Evolutionary conservation across 2,329 filamentous ascomycete genomes (phyloP).

Genomic region (Aspergillus sp.): DNA sequence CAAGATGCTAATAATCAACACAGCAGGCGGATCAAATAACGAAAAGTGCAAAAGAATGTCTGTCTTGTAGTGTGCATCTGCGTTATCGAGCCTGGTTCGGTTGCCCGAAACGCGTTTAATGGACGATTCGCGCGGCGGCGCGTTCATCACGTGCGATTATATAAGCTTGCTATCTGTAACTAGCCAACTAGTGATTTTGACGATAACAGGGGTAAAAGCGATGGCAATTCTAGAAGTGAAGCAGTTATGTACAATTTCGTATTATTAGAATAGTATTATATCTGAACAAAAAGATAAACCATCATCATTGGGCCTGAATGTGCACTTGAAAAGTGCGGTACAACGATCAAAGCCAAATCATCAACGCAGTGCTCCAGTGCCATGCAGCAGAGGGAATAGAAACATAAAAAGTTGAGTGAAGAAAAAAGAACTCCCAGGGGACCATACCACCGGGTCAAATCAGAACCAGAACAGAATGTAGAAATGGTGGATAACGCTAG

Average conservation of each 20-base stretch:
- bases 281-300: neutral
- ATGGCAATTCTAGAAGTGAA: too few species aligned
- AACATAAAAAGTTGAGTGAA: neutral
- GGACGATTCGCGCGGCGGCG: neutral
- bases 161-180: neutral
- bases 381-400: neutral
- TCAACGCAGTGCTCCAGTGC: neutral
- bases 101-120: neutral
- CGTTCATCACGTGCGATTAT: neutral
- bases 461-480: neutral
- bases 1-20: too few species aligned
- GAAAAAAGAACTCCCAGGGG: neutral
- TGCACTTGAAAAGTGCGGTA: conserved; percentile 2
- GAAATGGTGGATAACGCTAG: neutral
- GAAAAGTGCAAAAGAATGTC: neutral
- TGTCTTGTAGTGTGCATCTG: neutral
- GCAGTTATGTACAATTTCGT: conserved; percentile 12
- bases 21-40: neutral
- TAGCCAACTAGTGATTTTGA: neutral
- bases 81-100: neutral
- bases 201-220: too few species aligned
- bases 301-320: conserved; percentile 9
- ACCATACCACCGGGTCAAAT: neutral
- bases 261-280: conserved; percentile 12
- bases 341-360: conserved; percentile 3